Conservation (phyloP, 495 filamentous ascomycete genomes). For the Aspergillus homomorphus region DNA sequence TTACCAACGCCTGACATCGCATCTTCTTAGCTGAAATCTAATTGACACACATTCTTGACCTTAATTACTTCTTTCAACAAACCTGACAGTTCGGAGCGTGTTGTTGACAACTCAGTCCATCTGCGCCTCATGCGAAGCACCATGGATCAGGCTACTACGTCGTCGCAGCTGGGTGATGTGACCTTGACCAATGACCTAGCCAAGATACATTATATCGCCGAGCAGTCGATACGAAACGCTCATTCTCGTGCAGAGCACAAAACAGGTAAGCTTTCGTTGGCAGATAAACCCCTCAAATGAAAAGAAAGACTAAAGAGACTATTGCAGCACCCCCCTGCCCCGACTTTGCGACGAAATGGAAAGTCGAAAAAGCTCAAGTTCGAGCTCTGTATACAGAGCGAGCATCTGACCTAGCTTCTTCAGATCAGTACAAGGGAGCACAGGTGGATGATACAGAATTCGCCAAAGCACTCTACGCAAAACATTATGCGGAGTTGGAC, state of each 20-base stretch:
- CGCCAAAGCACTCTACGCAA: conserved; percentile 2
- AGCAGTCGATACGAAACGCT: conserved; percentile 4
- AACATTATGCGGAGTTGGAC: not conserved
- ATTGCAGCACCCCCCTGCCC: not conserved
- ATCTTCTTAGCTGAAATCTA: no score
- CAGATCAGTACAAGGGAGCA: not conserved
- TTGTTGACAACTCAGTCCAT: not conserved
- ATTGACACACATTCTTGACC: no score
- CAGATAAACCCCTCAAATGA: not conserved
- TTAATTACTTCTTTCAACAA: not conserved
- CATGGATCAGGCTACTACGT: not conserved
- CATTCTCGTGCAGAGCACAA: not conserved
- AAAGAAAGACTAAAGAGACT: no score
- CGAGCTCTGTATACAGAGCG: conserved; percentile 1
- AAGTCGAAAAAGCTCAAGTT: not conserved
- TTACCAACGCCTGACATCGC: no score
- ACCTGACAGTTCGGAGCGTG: not conserved
- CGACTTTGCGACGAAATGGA: not conserved
- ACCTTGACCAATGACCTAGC: not conserved
- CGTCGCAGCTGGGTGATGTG: not conserved
- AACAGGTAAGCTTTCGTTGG: not conserved
- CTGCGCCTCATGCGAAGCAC: not conserved
- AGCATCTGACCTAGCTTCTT: conserved; percentile 1
- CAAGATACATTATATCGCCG: conserved; percentile 9
- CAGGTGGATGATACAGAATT: not conserved